A percentile compares a stretch with the other conserved stretches of the same genome.
Conservation (phyloP, 2,329 filamentous ascomycete genomes). For the Ceratocystis smalleyi region DNA sequence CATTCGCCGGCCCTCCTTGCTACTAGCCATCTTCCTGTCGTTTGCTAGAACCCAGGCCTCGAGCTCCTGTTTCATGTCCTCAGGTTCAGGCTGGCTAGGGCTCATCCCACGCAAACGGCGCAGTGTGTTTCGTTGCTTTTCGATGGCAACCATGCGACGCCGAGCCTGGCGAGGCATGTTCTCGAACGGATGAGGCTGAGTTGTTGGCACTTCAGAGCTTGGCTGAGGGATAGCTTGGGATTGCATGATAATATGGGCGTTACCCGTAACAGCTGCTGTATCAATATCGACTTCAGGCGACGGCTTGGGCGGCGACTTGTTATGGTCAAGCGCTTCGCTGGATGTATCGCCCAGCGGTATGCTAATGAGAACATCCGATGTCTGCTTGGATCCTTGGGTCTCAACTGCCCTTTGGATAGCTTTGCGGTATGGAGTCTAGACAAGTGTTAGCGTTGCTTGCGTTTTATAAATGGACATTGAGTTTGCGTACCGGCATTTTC, state of each 20-base stretch:
- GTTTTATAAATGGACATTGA: neutral
- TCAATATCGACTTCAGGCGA: constrained; percentile 10
- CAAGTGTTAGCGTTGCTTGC: no score
- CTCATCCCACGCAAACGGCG: constrained; percentile 1
- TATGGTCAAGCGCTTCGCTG: neutral
- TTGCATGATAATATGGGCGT: constrained; percentile 4
- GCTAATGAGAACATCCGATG: neutral
- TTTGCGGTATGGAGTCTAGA: neutral
- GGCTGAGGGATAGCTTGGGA: neutral
- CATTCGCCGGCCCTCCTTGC: neutral
- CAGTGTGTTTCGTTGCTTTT: constrained; percentile 8
- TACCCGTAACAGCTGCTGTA: neutral
- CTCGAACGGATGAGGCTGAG: neutral
- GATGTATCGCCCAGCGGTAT: constrained; percentile 5
- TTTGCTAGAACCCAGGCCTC: constrained; percentile 7
- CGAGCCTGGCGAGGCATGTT: constrained; percentile 8
- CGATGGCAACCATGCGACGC: constrained; percentile 10
- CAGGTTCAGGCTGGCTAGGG: neutral
- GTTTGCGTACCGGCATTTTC: neutral
- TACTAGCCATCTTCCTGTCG: constrained; percentile 4
- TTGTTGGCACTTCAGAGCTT: no score
- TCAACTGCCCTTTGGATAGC: neutral
- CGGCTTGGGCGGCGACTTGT: neutral
- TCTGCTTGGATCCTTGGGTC: neutral
- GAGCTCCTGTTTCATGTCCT: constrained; percentile 8